phyloP scores from a whole-genome alignment of 1,284 basidiomycete species.

The Marasmius sp. region DNA sequence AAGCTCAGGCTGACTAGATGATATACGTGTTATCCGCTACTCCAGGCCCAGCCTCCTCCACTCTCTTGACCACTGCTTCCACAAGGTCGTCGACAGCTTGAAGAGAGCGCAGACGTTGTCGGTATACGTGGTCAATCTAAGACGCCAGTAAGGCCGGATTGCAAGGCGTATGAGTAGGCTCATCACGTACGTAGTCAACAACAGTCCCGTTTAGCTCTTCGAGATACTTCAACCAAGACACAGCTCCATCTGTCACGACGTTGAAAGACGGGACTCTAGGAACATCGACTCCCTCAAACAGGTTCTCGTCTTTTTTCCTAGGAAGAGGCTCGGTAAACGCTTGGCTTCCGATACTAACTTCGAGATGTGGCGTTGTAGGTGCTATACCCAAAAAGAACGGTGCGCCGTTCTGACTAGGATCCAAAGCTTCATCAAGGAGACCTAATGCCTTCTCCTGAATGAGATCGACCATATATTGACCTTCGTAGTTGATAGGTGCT shows the following conservation, averaged over 20 bases:
- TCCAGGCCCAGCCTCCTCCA: slow-evolving; percentile 1
- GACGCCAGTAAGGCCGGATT: background rate
- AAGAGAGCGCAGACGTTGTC: background rate
- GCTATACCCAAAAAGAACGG: slow-evolving; percentile 4
- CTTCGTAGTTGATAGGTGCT: background rate
- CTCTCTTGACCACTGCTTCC: background rate
- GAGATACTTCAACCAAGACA: background rate
- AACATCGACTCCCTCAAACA: slow-evolving; percentile 1
- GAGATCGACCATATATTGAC: background rate
- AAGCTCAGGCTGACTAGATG: background rate
- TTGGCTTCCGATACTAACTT: background rate
- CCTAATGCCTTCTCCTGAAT: background rate
- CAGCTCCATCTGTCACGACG: background rate
- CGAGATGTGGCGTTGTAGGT: slow-evolving; percentile 2
- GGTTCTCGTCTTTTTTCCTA: background rate
- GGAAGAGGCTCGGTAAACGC: slow-evolving; percentile 1
- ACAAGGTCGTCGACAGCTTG: slow-evolving; percentile 4
- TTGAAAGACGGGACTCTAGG: background rate
- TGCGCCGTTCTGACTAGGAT: background rate
- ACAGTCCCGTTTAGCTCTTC: background rate
- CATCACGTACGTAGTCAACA: background rate
- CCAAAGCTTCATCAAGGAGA: background rate
- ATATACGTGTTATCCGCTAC: slow-evolving; percentile 4
- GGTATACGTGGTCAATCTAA: slow-evolving; percentile 4
- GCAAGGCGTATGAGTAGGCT: background rate